phyloP scores from a whole-genome alignment of 257 asterid genomes.

The Solanum chilense region DNA sequence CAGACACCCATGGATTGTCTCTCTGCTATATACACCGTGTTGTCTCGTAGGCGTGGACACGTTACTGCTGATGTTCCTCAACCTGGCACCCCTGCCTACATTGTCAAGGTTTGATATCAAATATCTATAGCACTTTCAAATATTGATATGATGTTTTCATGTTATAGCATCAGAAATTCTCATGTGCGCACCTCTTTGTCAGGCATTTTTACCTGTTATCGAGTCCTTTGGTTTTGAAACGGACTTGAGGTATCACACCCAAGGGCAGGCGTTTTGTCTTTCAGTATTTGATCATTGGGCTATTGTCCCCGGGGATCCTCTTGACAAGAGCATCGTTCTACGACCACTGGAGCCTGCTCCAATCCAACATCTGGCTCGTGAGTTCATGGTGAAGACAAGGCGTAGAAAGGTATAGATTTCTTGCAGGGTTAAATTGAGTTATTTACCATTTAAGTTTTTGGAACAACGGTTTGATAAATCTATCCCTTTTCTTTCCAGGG shows the following conservation, averaged over 20 bases:
- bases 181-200: not conserved
- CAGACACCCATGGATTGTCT: conserved; percentile 98
- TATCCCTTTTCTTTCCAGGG: conserved; percentile 39
- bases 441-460: not conserved
- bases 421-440: not conserved
- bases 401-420: conserved; percentile 73
- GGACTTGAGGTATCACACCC: conserved; percentile 94
- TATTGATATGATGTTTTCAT: not conserved
- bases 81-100: conserved; percentile 94
- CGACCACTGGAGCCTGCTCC: conserved; percentile 99
- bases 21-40: conserved; percentile 83
- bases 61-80: conserved; percentile 96
- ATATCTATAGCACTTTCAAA: not conserved
- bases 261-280: conserved; percentile 86
- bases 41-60: conserved; percentile 95
- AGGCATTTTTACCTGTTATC: conserved; percentile 94
- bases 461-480: not conserved
- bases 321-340: conserved; percentile 80
- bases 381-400: conserved; percentile 95
- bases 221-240: conserved; percentile 98
- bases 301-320: conserved; percentile 95
- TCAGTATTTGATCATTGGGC: conserved; percentile 97
- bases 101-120: conserved; percentile 65
- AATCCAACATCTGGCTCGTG: conserved; percentile 91
- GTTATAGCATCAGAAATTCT: not conserved